Evolutionary conservation across 805 yeast species (phyloP), one percentile per base, ranked within the genome.

Genomic region (Peterozyma xylosa): DNA sequence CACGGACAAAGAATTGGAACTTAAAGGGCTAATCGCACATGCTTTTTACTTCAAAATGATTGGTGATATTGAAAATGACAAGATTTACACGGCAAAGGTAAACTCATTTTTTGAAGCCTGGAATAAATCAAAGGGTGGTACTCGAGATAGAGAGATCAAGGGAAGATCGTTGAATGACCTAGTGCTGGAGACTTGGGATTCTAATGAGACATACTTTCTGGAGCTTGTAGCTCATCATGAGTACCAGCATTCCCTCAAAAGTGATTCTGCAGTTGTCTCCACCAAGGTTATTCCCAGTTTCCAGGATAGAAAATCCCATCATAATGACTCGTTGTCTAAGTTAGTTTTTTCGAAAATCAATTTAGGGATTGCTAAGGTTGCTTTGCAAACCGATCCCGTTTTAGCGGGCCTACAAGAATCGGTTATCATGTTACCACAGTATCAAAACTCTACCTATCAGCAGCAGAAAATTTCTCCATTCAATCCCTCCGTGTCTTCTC

Each of bases 361-460:
- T 11, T 63, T 65, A 37, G 43, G 52, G n/a, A 52, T 51, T 30
- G 64, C 68, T 2, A 54, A 63, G 37, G 53, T 47, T 2, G 53
- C 55, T 4, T 49, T 72, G 47, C 62, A 60, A 27, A 48, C 49
- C 14, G 80, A 77, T 52, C 80, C 83, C 0, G 67, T 72, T 30
- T 66, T 71, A 38, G 69, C 74, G 3, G 67, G 70, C 6, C 49
- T 76, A 37, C 71, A 65, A 40, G 81, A 76, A 33, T 72, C 80
- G 0, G 76, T 74, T 0, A 55, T 74, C 43, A 67, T 75, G 0
- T 55, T 71, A 9, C 78, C 80, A 0, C 18, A 50, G 50, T 35
- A 43, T 54, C 37, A 34, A 43, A 30, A 45, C 46, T 29, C 3
- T 29, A 41, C 9, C 30, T 48, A 13, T 41, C 46, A 5, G 30